Conservation (phyloP, 2,329 filamentous ascomycete species). For the Hypocrella siamensis region DNA sequence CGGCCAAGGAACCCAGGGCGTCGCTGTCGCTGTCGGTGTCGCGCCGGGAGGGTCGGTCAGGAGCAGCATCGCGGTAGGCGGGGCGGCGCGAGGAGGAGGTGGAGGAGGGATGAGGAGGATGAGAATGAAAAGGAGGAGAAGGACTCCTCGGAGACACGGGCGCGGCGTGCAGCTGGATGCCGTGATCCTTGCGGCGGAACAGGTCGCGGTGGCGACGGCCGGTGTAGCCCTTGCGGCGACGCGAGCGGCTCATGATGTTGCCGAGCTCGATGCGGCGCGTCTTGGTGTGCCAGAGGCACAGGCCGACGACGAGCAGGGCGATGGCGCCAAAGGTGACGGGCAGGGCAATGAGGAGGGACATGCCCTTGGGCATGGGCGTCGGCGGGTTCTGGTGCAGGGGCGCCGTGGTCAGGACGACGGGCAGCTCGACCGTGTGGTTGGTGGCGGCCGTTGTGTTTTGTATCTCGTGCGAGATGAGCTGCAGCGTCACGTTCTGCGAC, state of each 20-base stretch:
- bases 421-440: constrained; percentile 24
- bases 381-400: constrained; percentile 21
- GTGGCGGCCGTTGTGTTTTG: constrained; percentile 17
- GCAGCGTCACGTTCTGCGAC: constrained; percentile 31
- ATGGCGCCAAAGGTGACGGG: constrained; percentile 33
- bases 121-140: too few species aligned
- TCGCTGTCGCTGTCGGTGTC: constrained; percentile 24
- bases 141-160: constrained; percentile 5
- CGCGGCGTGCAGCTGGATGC: constrained; percentile 28
- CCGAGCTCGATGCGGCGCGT: constrained; percentile 33
- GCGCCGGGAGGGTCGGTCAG: background rate
- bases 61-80: constrained; percentile 10
- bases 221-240: constrained; percentile 28
- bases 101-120: too few species aligned
- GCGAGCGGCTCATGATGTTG: constrained; percentile 32
- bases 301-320: constrained; percentile 31
- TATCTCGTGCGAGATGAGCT: constrained; percentile 19
- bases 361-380: constrained; percentile 15
- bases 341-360: constrained; percentile 35
- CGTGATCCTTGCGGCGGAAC: constrained; percentile 19
- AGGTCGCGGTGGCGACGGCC: constrained; percentile 22
- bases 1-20: constrained; percentile 31
- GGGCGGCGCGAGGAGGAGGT: background rate
- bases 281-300: constrained; percentile 40
- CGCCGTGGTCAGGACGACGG: constrained; percentile 18